Base-by-base conservation (phyloP, 495 filamentous ascomycete genomes). In the Delitschia confertaspora region DNA sequence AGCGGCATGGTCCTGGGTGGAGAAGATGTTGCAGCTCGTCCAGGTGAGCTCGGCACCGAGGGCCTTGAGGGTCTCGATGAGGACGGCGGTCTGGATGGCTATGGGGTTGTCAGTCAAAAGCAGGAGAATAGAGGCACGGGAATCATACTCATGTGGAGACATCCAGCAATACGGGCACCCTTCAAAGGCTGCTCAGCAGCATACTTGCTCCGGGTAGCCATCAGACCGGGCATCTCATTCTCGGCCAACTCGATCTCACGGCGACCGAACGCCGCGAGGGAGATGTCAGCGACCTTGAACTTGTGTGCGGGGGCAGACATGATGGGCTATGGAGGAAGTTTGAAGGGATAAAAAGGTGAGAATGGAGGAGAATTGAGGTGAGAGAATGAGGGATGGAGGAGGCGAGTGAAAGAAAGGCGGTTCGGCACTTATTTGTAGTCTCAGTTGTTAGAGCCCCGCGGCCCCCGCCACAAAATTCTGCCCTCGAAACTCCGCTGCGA, bases 41-140 rank as follows among this genome's bases (percentile, higher is more conserved):
- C 91, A 98, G 51, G 91, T 98, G 58, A 96, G 82, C 75, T 96
- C 91, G 60, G 91, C 91, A 67, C 91, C 91, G 56, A 98, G 85
- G 49, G 81, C 71, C 57, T 73, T 80, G 61, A 98, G 80, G 42
- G 93, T 98, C 79, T 98, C 91, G 61, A 98, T 98, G 51, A 98
- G 80, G 57, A 98, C 91, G 49, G 91, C 91, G 51, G 91, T 98
- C 74, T 98, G 91, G 70, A 98, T 96, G 65, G 93, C 80, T 85
- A 43, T 20, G 39, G 38, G 6, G 33, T 21, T 36, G 42, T 60
- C 40, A 68, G 53, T 13, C 22, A 26, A 4, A n/a, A 33, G 6
- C 34, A 14, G 13, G 7, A 42, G 9, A 24, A 18, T 33, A 9
- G 36, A 42, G 37, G 5, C 24, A 39, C 13, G 8, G 14, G 16